Evolutionary conservation across 495 filamentous ascomycete species (phyloP), one percentile per base, ranked within the genome.

Genomic region (Xylaria grammica): DNA sequence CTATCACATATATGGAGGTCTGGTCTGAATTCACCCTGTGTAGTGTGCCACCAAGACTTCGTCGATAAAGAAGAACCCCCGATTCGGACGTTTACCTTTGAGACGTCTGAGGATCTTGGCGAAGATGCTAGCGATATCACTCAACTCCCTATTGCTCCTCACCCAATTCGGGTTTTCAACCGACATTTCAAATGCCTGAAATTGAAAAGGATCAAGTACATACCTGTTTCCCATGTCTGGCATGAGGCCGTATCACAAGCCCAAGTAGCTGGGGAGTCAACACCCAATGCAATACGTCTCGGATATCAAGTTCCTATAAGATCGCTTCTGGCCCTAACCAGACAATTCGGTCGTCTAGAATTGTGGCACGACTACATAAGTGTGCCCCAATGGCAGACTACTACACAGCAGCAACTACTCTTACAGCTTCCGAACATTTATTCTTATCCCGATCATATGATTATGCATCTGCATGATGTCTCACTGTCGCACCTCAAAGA

Each of bases 121-220:
- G 55, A 59, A 20, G 38, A 46, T n/a, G 17, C 20, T 7, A 9
- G 17, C 15, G 55, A 59, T 45, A 59, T 45, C 26, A 59, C 55
- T 4, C 55, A 30, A 5, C 20, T 59, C 30, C 36, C 34, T 22
- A 30, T 59, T 3, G 13, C 38, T n/a, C 34, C 55, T n/a, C 52
- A 38, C 15, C 52, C 32, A 8, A 42, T 59, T n/a, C 55, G 55
- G 9, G 42, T 46, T 46, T 30, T 45, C 9, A 59, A 44, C 22
- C 55, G 55, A 9, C 55, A 59, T 26, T n/a, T 46, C 26, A 46
- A 38, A 30, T 59, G 55, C 38, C n/a, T 46, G 38, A 45, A 46
- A 30, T 38, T 38, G 9, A 24, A 45, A 26, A 45, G 55, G 38
- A 30, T 30, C 38, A 45, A 44, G 22, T 44, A 59, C 22, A 45